Base-by-base conservation (phyloP, 805 yeast genomes). In the Metschnikowia drakensbergensis region DNA sequence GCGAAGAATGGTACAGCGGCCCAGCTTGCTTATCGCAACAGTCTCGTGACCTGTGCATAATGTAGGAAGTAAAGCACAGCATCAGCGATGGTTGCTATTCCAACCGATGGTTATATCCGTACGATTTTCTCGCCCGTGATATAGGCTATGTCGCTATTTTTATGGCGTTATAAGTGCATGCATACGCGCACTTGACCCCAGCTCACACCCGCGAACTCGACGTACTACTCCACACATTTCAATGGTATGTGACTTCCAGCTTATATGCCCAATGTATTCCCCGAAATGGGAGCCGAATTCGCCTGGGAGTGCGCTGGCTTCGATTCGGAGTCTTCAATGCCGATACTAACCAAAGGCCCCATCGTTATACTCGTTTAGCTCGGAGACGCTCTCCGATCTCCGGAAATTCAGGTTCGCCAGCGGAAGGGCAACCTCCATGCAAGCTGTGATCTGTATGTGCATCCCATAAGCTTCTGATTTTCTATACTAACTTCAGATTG, bases 381-480 rank as follows among this genome's bases (percentile, higher is more conserved):
- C 81, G 5, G 86, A 79, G 38, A 84, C 95, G 0, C 70, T 77
- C 42, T 65, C 78, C 7, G 72, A 64, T 11, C 77, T 88, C 36
- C 81, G 80, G 54, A 88, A 85, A 67, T 89, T 89, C 65, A 79
- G 96, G 49, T 80, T 84, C 52, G 71, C 82, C 11, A 84, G 89
- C 52, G 83, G 88, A 10, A 74, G 95, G 62, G 75, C 84, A 4
- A 74, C 75, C 30, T 60, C 67, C 2, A 71, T 85, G 60, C 83
- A 85, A 65, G 88, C 88, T 1, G 66, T 82, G 45, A 72, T 85
- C 23, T 82, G 80, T 75, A 66, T 46, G 81, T 71, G 48, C 37
- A 3, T 5, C 11, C 22, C 34, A n/a, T n/a, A 11, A 10, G 23
- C 5, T 23, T 23, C 13, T 10, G 4, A 17, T 4, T 5, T n/a